Evolutionary conservation across 192 early-diverging fungal genomes (phyloP).

Genomic region (Mortierella hygrophila): DNA sequence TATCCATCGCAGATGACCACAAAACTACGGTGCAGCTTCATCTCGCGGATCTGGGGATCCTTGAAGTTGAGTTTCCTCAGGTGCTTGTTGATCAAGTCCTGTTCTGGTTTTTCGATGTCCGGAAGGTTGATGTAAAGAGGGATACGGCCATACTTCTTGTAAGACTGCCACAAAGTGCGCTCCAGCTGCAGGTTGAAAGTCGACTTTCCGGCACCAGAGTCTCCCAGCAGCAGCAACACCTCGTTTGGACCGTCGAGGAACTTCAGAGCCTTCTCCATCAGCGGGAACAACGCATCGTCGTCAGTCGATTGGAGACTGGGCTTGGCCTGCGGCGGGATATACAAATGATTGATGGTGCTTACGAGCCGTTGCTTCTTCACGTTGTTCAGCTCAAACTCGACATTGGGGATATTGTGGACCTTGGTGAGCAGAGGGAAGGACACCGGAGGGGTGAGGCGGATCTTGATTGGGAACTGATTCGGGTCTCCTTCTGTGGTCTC

Average conservation of each 20-base stretch:
- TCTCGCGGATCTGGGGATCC: neutral
- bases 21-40: neutral
- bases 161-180: neutral
- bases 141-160: neutral
- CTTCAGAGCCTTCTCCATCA: neutral
- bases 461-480: neutral
- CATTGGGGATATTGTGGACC: conserved; percentile 1
- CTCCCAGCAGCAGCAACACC: conserved; percentile 10
- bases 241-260: neutral
- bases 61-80: neutral
- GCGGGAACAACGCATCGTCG: neutral
- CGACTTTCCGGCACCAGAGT: conserved; percentile 14
- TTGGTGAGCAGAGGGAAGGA: neutral
- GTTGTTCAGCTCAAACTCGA: neutral
- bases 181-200: conserved; percentile 11
- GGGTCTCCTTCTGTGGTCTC: neutral
- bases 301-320: neutral
- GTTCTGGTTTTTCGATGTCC: neutral
- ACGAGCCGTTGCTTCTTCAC: neutral
- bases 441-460: neutral
- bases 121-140: conserved; percentile 7
- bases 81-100: neutral
- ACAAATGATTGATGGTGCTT: neutral
- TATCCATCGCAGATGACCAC: conserved; percentile 16
- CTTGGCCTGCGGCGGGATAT: conserved; percentile 7